These are phyloP conservation scores for Trichosporon sp. DNA, from an alignment of 1,284 basidiomycete genomes.

Conservation along the genomic window DNA sequence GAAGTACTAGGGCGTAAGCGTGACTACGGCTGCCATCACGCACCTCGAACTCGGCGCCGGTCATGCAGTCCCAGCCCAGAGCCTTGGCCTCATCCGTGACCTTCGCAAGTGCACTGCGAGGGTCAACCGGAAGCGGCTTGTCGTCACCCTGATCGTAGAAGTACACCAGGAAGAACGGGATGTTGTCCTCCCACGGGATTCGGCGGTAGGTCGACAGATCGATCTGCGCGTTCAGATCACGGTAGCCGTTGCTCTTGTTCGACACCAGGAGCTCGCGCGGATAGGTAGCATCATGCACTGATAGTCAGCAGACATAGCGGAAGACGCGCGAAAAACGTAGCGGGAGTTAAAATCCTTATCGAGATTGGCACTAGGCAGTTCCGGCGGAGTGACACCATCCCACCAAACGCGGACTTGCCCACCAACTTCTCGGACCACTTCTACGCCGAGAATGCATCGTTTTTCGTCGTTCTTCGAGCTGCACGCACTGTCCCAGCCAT, in stretches of 20 bases:
- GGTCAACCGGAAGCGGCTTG: conserved; percentile 76
- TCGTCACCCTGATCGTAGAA: conserved; percentile 83
- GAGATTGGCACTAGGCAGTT: not conserved
- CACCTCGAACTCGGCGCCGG: conserved; percentile 90
- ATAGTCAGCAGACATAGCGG: not conserved
- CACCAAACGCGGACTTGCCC: not conserved
- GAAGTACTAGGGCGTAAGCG: conserved; percentile 69
- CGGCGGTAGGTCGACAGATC: conserved; percentile 82
- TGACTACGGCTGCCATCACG: conserved; percentile 33
- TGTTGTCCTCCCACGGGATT: conserved; percentile 88
- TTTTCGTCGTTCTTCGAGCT: not conserved
- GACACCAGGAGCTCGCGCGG: conserved; percentile 82
- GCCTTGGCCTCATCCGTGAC: conserved; percentile 59
- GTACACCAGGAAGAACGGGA: conserved; percentile 89
- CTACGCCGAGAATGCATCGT: not conserved
- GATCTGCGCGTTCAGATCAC: conserved; percentile 79
- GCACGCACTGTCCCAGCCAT: conserved; percentile 56
- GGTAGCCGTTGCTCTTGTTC: conserved; percentile 86
- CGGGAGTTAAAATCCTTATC: not conserved
- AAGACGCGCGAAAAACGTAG: not conserved
- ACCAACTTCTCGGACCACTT: not conserved
- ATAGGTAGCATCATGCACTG: conserved; percentile 75
- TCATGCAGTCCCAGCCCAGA: conserved; percentile 67
- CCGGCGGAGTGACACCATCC: not conserved
- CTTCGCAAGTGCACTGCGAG: conserved; percentile 74